A percentile compares a stretch with the other conserved stretches of the same genome.
Evolutionary conservation across 495 filamentous ascomycete genomes (phyloP).

Genomic region (Hypomontagnella monticulosa): DNA sequence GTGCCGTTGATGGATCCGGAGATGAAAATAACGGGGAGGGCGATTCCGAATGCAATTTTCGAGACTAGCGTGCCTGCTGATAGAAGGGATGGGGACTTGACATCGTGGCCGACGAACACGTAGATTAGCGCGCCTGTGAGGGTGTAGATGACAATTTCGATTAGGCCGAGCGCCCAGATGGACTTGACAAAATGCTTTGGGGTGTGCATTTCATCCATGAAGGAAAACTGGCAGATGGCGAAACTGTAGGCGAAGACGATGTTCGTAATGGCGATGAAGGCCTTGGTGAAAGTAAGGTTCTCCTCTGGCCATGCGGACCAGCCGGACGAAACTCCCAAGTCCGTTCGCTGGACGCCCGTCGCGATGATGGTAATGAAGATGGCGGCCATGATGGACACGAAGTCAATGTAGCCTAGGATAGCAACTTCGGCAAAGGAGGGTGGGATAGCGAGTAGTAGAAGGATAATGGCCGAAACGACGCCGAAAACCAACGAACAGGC

Average conservation of each 20-base stretch:
- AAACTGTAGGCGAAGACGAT: slow-evolving; percentile 78
- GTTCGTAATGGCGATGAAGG: slow-evolving; percentile 74
- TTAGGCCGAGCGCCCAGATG: slow-evolving; percentile 69
- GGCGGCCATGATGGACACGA: slow-evolving; percentile 69
- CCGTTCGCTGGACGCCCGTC: slow-evolving; percentile 63
- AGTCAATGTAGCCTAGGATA: slow-evolving; percentile 68
- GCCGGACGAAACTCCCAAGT: slow-evolving; percentile 45
- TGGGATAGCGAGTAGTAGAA: slow-evolving; percentile 69
- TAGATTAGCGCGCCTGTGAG: slow-evolving; percentile 76
- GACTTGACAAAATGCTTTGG: slow-evolving; percentile 74
- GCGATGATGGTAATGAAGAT: slow-evolving; percentile 77
- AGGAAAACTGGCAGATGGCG: slow-evolving; percentile 77
- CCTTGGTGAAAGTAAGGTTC: slow-evolving; percentile 50
- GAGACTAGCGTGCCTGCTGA: slow-evolving; percentile 68
- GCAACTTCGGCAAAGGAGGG: slow-evolving; percentile 64
- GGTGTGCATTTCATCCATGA: slow-evolving; percentile 80
- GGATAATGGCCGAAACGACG: slow-evolving; percentile 70
- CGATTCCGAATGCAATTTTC: slow-evolving; percentile 82
- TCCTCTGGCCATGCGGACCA: slow-evolving; percentile 59
- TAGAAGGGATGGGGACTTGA: slow-evolving; percentile 73
- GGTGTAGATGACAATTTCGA: slow-evolving; percentile 75
- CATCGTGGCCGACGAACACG: slow-evolving; percentile 73
- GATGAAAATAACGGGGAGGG: slow-evolving; percentile 81
- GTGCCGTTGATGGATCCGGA: slow-evolving; percentile 70
- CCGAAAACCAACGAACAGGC: slow-evolving; percentile 75